Evolutionary conservation across 495 filamentous ascomycete species (phyloP).

Genomic region (Jackrogersella minutella): DNA sequence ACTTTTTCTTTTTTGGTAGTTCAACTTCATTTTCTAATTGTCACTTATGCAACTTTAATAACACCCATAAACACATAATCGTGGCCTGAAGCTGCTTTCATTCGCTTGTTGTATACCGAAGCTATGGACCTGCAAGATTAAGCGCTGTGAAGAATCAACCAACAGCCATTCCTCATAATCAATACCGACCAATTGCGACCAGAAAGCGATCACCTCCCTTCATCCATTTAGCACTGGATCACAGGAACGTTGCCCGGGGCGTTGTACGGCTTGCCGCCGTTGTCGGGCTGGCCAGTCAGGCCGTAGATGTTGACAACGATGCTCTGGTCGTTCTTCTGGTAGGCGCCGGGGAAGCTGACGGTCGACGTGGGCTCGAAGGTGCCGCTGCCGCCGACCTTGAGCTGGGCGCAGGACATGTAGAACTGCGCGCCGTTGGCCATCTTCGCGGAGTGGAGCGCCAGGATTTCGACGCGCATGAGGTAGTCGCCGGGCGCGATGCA

Average conservation of each 20-base stretch:
- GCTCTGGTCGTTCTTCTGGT: slow-evolving; percentile 59
- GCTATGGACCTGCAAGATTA: not conserved
- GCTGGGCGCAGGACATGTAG: slow-evolving; percentile 64
- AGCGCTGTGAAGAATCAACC: not conserved
- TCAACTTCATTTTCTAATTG: not conserved
- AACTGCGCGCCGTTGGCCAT: slow-evolving; percentile 60
- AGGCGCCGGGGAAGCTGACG: slow-evolving; percentile 64
- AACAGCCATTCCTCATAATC: not conserved
- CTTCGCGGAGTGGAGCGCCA: slow-evolving; percentile 61
- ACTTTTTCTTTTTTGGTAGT: not conserved
- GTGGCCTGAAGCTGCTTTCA: too few species aligned
- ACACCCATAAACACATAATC: too few species aligned
- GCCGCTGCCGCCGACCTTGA: slow-evolving; percentile 60
- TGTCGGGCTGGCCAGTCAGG: slow-evolving; percentile 54
- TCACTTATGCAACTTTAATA: not conserved
- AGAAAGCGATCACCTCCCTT: not conserved
- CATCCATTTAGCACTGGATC: slow-evolving; percentile 49
- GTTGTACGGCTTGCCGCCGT: slow-evolving; percentile 53
- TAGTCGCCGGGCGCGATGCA: slow-evolving; percentile 63
- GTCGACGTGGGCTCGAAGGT: slow-evolving; percentile 54
- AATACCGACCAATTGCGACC: not conserved
- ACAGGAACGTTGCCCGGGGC: slow-evolving; percentile 55
- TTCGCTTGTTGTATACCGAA: too few species aligned
- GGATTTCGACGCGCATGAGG: slow-evolving; percentile 62
- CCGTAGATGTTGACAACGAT: slow-evolving; percentile 65